Base-by-base conservation (phyloP, 108 stramenopile genomes). In the Cyclotella baltica region DNA sequence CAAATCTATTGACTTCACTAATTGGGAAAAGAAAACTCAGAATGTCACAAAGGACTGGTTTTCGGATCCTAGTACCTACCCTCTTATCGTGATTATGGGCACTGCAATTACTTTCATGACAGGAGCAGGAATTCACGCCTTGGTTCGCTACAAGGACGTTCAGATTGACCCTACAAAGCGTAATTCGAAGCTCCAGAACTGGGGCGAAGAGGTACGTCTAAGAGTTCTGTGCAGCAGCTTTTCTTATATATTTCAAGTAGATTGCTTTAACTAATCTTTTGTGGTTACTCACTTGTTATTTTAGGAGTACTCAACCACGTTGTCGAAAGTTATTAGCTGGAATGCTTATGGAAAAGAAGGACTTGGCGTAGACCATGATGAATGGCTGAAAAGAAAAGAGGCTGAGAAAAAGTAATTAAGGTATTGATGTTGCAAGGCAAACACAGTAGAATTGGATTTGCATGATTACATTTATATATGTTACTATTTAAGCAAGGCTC, bases 131-230 rank as follows among this genome's bases (percentile, higher is more conserved):
- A 22, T 84, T 18, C 78, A 88, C 38, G 86, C 86, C 30, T 50
- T 89, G 51, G 52, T 70, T 13, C 70, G 76, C 6, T 92, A 92
- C 85, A 87, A 89, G 68, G 87, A 88, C 55, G 85, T 92, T 23
- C 64, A 75, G 37, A 76, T 92, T 57, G 78, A 78, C 57, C 89
- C 89, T 8, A 50, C 28, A 28, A 79, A 88, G 25, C 69, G 85
- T n/a, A 81, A 84, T 57, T 67, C 80, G 16, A 78, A 64, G 33
- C 62, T 85, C 11, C 80, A 72, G 25, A 79, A 63, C 0, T 85
- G 84, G 84, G 84, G 80, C 22, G 35, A 36, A 18, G 82, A 78
- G 38, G 47, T 48, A 6, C 18, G 47, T 6, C 1, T n/a, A n/a
- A 4, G 18, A n/a, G 18, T 2, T n/a, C n/a, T 48, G 19, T 16